Conservation (phyloP, 495 filamentous ascomycete species). For the Trichoderma erinaceum region DNA sequence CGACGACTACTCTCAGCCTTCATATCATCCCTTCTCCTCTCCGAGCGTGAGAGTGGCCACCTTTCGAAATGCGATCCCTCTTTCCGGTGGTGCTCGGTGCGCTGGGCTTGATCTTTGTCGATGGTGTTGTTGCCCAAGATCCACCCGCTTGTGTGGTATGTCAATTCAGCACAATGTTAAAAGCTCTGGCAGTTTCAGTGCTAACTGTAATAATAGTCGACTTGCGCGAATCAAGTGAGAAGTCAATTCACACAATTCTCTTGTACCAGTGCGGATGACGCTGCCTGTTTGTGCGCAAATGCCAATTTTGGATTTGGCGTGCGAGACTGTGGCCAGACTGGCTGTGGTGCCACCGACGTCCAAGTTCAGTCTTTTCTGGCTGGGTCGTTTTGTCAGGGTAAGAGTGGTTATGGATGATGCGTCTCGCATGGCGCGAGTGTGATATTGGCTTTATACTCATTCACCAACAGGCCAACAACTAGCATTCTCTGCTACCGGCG, state of each 20-base stretch:
- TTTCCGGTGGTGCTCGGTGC: conserved; percentile 8
- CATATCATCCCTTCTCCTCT: neutral
- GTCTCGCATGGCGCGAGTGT: neutral
- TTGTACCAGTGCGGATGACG: conserved; percentile 5
- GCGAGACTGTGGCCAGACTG: conserved; percentile 21
- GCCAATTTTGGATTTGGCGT: conserved; percentile 20
- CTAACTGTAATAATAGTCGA: neutral
- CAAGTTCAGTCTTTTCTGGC: conserved; percentile 9
- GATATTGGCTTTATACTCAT: neutral
- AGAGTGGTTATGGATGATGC: neutral
- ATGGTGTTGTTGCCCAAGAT: conserved; percentile 9
- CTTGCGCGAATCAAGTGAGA: conserved; percentile 4
- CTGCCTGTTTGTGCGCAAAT: conserved; percentile 27
- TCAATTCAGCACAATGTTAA: neutral
- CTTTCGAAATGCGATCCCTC: neutral
- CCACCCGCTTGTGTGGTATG: conserved; percentile 9
- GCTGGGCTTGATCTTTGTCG: neutral
- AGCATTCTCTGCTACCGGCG: neutral
- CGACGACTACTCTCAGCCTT: neutral
- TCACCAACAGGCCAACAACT: neutral
- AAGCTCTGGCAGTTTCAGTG: neutral
- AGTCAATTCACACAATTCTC: neutral
- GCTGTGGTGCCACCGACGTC: conserved; percentile 1
- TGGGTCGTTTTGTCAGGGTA: conserved; percentile 8
- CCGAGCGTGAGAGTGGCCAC: neutral